phyloP scores from a whole-genome alignment of 495 filamentous ascomycete species.

The Ascobolus immersus region DNA sequence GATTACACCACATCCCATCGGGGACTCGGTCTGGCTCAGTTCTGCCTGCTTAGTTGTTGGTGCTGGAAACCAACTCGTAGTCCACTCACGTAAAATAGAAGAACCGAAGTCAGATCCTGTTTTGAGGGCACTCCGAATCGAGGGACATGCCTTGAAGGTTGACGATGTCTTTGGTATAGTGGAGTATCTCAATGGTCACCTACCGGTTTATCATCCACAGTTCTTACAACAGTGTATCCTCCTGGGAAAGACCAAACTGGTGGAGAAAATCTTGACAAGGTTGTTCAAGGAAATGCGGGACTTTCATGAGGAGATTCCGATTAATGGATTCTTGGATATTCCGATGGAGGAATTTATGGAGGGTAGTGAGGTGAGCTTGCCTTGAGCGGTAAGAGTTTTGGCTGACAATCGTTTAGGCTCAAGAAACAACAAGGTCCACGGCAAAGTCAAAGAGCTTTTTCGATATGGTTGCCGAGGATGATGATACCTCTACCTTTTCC shows the following conservation, averaged over 20 bases:
- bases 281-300: conserved; percentile 63
- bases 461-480: conserved; percentile 14
- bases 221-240: conserved; percentile 75
- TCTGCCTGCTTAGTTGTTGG: conserved; percentile 66
- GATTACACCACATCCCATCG: conserved; percentile 73
- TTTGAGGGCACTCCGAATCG: conserved; percentile 16
- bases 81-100: conserved; percentile 52
- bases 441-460: conserved; percentile 30
- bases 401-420: no score
- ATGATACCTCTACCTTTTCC: conserved; percentile 27
- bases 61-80: conserved; percentile 77
- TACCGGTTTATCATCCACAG: conserved; percentile 85
- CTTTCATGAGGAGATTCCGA: conserved; percentile 51
- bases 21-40: conserved; percentile 72
- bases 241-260: conserved; percentile 45
- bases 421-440: conserved; percentile 27
- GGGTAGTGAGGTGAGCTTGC: conserved; percentile 21
- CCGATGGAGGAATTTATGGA: conserved; percentile 36
- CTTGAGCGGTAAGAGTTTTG: conserved; percentile 1
- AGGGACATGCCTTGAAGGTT: conserved; percentile 16
- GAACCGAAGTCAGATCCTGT: conserved; percentile 25
- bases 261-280: conserved; percentile 46
- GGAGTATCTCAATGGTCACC: conserved; percentile 55
- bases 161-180: conserved; percentile 59
- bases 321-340: conserved; percentile 61